Percentiles rank a stretch among this genome's conserved stretches.
Evolutionary conservation across 352 stramenopile species (phyloP).

Genomic region (Pythium sp.): DNA sequence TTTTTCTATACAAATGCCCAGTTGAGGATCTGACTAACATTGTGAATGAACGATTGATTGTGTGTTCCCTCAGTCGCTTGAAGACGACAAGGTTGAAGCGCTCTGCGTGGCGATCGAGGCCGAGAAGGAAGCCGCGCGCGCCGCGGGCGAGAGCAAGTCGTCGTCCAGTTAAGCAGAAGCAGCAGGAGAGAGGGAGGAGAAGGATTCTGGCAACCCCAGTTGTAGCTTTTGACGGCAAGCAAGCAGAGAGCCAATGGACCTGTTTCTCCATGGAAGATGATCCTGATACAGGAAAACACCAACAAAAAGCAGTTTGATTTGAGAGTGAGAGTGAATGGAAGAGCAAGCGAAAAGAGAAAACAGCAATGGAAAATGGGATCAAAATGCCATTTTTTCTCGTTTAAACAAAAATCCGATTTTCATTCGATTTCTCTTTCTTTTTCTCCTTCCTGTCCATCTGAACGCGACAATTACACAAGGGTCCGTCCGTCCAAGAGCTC

Average conservation of each 20-base stretch:
- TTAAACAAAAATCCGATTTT: constrained; percentile 1
- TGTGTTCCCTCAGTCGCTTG: constrained; percentile 42
- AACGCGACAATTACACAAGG: neutral
- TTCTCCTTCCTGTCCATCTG: neutral
- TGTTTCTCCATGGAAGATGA: neutral
- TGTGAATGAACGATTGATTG: neutral
- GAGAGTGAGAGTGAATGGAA: too few species aligned
- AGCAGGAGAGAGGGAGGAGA: neutral
- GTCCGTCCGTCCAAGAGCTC: neutral
- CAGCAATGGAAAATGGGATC: neutral
- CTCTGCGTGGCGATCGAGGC: constrained; percentile 80
- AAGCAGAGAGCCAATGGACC: neutral
- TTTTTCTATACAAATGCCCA: constrained; percentile 2
- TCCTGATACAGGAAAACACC: too few species aligned
- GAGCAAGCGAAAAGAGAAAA: neutral
- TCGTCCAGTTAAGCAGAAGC: constrained; percentile 27
- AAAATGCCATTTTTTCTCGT: neutral
- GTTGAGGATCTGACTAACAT: neutral
- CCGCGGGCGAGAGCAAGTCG: constrained; percentile 75
- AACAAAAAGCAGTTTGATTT: neutral
- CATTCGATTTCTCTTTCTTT: neutral
- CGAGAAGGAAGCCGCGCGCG: constrained; percentile 79
- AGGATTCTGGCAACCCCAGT: too few species aligned
- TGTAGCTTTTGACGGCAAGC: neutral
- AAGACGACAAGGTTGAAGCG: constrained; percentile 77